phyloP scores from a whole-genome alignment of 2,329 filamentous ascomycete species.

The Cytospora leucostoma region DNA sequence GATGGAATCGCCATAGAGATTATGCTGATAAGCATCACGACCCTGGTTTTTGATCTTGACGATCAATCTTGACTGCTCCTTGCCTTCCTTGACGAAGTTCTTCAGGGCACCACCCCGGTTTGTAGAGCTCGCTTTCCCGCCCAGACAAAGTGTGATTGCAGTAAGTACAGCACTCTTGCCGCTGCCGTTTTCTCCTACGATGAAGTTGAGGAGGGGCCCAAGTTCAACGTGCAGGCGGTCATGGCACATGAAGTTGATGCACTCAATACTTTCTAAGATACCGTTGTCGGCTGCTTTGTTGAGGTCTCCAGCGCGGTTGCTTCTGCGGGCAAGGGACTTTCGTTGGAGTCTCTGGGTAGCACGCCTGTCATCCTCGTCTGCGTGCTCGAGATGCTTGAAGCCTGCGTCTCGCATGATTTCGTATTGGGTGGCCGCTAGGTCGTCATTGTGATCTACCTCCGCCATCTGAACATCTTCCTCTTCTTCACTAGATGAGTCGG shows the following conservation, averaged over 20 bases:
- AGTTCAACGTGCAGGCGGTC: conserved; percentile 76
- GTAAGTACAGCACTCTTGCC: conserved; percentile 96
- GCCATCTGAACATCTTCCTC: conserved; percentile 36
- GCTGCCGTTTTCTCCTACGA: conserved; percentile 95
- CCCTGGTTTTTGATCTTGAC: conserved; percentile 93
- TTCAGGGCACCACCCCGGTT: conserved; percentile 90
- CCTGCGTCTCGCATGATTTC: conserved; percentile 61
- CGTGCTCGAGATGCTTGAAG: conserved; percentile 58
- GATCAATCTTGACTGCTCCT: conserved; percentile 72
- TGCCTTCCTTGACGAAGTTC: conserved; percentile 84
- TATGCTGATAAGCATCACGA: conserved; percentile 77
- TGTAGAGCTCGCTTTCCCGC: conserved; percentile 88
- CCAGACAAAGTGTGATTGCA: conserved; percentile 89
- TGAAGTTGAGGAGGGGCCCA: conserved; percentile 96
- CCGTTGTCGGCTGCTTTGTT: conserved; percentile 81
- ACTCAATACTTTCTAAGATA: conserved; percentile 84
- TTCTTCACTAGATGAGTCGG: conserved; percentile 27
- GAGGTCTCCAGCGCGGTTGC: conserved; percentile 46
- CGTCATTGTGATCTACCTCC: conserved; percentile 29
- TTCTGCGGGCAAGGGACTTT: conserved; percentile 37
- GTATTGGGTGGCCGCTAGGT: conserved; percentile 59
- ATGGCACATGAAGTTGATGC: conserved; percentile 97
- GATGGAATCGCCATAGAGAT: conserved; percentile 82
- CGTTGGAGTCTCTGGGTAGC: conserved; percentile 62
- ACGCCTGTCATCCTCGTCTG: conserved; percentile 60